These are phyloP conservation scores for Aspergillus flavus DNA, from an alignment of 2,329 filamentous ascomycete species.

Conservation along the genomic window DNA sequence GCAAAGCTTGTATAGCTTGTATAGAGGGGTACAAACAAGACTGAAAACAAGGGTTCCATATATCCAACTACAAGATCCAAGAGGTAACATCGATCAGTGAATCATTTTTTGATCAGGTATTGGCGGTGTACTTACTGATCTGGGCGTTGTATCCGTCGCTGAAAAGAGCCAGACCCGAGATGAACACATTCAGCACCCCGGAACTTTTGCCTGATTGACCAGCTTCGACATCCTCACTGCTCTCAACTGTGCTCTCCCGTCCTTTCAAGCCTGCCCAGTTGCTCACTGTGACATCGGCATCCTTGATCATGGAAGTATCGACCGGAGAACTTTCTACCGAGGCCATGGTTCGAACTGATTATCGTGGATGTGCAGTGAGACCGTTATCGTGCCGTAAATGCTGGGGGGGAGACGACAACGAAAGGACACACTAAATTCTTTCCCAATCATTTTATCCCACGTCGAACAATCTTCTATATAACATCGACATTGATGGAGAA, in stretches of 20 bases:
- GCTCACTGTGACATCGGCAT: constrained; percentile 13
- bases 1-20: neutral
- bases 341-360: neutral
- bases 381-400: neutral
- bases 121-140: constrained; percentile 24
- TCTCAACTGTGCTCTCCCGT: neutral
- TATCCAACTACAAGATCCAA: constrained; percentile 27
- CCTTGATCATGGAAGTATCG: constrained; percentile 14
- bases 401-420: neutral
- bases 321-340: constrained; percentile 8
- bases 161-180: constrained; percentile 42
- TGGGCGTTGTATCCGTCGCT: constrained; percentile 44
- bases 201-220: constrained; percentile 15
- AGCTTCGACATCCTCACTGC: neutral
- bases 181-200: constrained; percentile 36
- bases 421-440: neutral
- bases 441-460: neutral
- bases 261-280: constrained; percentile 3
- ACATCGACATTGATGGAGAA: neutral
- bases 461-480: neutral
- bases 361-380: neutral
- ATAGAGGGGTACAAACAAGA: constrained; percentile 23
- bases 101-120: neutral
- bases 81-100: neutral
- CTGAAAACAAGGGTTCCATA: constrained; percentile 40